Evolutionary conservation across 345 rosid genomes (phyloP).

Genomic region (Bruguiera sexangula): DNA sequence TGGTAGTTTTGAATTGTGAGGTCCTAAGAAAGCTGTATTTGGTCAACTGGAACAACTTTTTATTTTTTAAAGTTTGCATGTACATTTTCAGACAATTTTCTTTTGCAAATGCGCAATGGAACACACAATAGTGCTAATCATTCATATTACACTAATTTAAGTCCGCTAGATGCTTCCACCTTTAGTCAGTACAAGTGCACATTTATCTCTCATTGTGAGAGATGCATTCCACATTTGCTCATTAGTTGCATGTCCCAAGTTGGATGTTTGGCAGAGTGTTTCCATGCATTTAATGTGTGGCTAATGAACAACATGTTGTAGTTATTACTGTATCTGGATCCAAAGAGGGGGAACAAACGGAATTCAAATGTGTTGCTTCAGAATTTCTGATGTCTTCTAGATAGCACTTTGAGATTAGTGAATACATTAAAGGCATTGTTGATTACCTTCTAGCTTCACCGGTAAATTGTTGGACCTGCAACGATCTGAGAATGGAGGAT

Average conservation of each 20-base stretch:
- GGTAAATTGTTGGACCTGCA: constrained; percentile 26
- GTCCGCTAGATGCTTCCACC: not conserved
- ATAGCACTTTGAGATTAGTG: constrained; percentile 19
- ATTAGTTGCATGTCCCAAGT: not conserved
- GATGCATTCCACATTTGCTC: constrained; percentile 16
- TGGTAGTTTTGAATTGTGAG: not conserved
- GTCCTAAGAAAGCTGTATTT: not conserved
- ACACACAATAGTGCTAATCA: not conserved
- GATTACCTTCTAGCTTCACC: constrained; percentile 41
- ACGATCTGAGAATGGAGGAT: constrained; percentile 24
- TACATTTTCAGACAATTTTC: not conserved
- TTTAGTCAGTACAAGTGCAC: not conserved
- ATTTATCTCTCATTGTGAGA: not conserved
- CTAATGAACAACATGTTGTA: not conserved
- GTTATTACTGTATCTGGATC: not conserved
- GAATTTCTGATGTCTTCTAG: constrained; percentile 34
- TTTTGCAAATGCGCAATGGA: not conserved
- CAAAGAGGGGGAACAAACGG: not conserved
- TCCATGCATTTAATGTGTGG: constrained; percentile 3
- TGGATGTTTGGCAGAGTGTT: not conserved
- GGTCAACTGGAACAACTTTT: not conserved
- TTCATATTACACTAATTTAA: not conserved
- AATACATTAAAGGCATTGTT: constrained; percentile 44
- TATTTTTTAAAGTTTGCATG: not conserved
- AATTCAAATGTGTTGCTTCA: constrained; percentile 20